phyloP scores from a whole-genome alignment of 2,329 filamentous ascomycete genomes.

The Beauveria scarabaeidicola region DNA sequence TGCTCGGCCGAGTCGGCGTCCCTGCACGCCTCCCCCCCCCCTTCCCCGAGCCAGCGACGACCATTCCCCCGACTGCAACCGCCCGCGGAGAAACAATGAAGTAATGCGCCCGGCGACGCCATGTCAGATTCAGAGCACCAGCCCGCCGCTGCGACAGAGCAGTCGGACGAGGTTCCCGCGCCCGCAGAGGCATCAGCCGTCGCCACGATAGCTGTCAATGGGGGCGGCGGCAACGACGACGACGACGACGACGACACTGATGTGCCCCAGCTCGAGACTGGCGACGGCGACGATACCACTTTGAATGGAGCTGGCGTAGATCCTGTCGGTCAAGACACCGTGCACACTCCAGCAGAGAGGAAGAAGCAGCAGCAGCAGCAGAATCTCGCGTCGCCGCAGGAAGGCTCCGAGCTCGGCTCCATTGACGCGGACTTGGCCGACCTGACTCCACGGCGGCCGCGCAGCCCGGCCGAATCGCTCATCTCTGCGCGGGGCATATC shows the following conservation, averaged over 20 bases:
- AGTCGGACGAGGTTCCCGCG: background rate
- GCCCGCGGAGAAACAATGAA: background rate
- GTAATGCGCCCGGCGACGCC: slow-evolving; percentile 1
- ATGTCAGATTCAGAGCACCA: slow-evolving; percentile 9
- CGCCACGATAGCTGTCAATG: background rate
- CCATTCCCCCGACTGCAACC: background rate
- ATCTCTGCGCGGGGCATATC: slow-evolving; percentile 68
- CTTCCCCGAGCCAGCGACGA: background rate
- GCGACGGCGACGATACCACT: background rate
- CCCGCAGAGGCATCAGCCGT: background rate
- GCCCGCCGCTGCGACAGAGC: background rate
- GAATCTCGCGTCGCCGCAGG: slow-evolving; percentile 26
- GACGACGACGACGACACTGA: slow-evolving; percentile 9
- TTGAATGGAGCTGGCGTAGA: background rate
- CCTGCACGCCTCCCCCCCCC: background rate
- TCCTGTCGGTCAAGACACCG: background rate
- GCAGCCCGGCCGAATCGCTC: slow-evolving; percentile 55
- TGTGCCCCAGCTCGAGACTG: slow-evolving; percentile 10
- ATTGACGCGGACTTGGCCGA: slow-evolving; percentile 37
- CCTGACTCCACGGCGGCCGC: slow-evolving; percentile 19
- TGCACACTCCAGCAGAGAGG: slow-evolving; percentile 31
- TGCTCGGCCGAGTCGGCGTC: background rate
- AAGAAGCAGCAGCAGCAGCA: slow-evolving; percentile 16
- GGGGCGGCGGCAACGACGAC: background rate
- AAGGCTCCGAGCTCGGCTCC: slow-evolving; percentile 19